phyloP scores from a whole-genome alignment of 2,329 filamentous ascomycete species.

The Fonsecaea multimorphosa region DNA sequence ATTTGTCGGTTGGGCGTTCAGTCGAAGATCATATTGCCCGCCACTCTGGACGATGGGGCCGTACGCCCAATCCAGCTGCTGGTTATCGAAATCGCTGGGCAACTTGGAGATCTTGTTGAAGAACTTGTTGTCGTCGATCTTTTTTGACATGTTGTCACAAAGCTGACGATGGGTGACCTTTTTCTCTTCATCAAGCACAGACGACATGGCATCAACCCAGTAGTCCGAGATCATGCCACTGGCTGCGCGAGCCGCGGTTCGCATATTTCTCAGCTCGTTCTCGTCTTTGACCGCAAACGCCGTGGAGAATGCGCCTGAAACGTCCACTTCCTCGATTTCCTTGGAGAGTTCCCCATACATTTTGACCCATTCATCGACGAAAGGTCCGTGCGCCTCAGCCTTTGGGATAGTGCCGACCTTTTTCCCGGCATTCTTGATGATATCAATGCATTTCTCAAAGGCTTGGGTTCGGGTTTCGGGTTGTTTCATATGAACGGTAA shows the following conservation, averaged over 20 bases:
- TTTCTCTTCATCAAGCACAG: slow-evolving; percentile 93
- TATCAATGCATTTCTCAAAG: slow-evolving; percentile 80
- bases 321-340: slow-evolving; percentile 86
- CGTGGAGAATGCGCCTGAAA: slow-evolving; percentile 79
- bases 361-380: slow-evolving; percentile 96
- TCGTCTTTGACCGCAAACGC: slow-evolving; percentile 95
- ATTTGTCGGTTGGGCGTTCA: slow-evolving; percentile 75
- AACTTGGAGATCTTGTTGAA: slow-evolving; percentile 85
- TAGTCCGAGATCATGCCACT: slow-evolving; percentile 94
- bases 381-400: slow-evolving; percentile 82
- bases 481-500: slow-evolving; percentile 84
- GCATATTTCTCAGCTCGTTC: slow-evolving; percentile 90
- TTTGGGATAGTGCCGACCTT: slow-evolving; percentile 88
- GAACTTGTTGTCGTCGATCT: slow-evolving; percentile 92
- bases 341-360: slow-evolving; percentile 77
- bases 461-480: slow-evolving; percentile 88
- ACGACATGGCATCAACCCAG: slow-evolving; percentile 98
- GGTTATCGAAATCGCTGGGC: slow-evolving; percentile 82
- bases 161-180: slow-evolving; percentile 90
- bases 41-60: slow-evolving; percentile 92
- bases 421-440: slow-evolving; percentile 87
- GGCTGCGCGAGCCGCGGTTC: slow-evolving; percentile 91
- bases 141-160: slow-evolving; percentile 84
- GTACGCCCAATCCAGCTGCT: slow-evolving; percentile 92
- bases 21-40: slow-evolving; percentile 89